Conservation (phyloP, 192 early-diverging fungal genomes). For the Coemansia sp. region DNA sequence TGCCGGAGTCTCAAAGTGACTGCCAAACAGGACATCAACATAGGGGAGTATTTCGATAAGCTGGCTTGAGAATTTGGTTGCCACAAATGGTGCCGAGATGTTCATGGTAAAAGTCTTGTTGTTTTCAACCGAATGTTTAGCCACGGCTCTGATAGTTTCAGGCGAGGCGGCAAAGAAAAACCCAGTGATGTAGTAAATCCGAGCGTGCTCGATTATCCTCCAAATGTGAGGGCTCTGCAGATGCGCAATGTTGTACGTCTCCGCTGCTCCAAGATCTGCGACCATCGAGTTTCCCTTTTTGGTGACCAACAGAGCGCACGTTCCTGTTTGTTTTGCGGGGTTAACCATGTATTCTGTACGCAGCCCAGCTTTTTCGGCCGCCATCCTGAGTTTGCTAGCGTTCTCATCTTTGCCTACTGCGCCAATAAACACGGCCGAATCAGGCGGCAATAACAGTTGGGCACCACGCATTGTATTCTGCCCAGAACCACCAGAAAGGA, state of each 20-base stretch:
- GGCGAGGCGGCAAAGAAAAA: slow-evolving; percentile 93
- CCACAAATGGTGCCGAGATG: slow-evolving; percentile 93
- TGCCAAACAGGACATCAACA: slow-evolving; percentile 87
- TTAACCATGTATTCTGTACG: slow-evolving; percentile 85
- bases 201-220: slow-evolving; percentile 80
- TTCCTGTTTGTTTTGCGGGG: slow-evolving; percentile 79
- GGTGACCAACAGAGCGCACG: slow-evolving; percentile 94
- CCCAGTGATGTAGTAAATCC: slow-evolving; percentile 90
- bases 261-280: slow-evolving; percentile 93
- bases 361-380: slow-evolving; percentile 82
- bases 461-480: slow-evolving; percentile 94
- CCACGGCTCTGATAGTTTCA: slow-evolving; percentile 77
- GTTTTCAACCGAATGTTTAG: slow-evolving; percentile 80
- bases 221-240: slow-evolving; percentile 72
- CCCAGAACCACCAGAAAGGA: slow-evolving; percentile 94
- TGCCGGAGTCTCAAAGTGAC: background rate
- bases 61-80: slow-evolving; percentile 85
- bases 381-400: slow-evolving; percentile 66
- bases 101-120: slow-evolving; percentile 91
- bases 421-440: slow-evolving; percentile 88
- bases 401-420: slow-evolving; percentile 85
- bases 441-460: slow-evolving; percentile 84
- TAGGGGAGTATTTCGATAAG: slow-evolving; percentile 78
- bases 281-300: slow-evolving; percentile 83
- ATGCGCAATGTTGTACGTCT: slow-evolving; percentile 76